These are phyloP conservation scores for Coemansia biformis DNA, from an alignment of 192 early-diverging fungal genomes.

Conservation along the genomic window DNA sequence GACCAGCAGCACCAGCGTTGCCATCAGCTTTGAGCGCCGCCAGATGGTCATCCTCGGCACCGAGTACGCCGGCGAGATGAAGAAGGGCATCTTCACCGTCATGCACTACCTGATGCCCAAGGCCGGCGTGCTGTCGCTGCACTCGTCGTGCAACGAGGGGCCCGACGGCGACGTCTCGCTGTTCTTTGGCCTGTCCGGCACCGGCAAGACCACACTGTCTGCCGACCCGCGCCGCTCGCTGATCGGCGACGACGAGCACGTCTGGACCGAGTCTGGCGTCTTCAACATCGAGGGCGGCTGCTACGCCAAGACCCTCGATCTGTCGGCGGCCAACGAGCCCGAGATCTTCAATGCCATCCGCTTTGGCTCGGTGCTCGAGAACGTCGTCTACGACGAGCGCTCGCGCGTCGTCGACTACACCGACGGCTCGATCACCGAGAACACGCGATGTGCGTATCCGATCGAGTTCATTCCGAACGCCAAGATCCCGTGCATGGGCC, in stretches of 20 bases:
- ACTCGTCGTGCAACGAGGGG: slow-evolving; percentile 92
- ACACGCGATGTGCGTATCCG: slow-evolving; percentile 95
- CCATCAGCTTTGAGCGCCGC: slow-evolving; percentile 84
- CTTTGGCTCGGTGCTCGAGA: slow-evolving; percentile 90
- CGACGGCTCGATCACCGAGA: slow-evolving; percentile 80
- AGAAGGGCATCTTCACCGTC: slow-evolving; percentile 98
- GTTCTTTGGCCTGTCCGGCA: slow-evolving; percentile 98
- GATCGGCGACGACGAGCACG: slow-evolving; percentile 99
- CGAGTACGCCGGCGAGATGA: slow-evolving; percentile 99
- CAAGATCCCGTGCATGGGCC: slow-evolving; percentile 85
- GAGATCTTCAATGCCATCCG: slow-evolving; percentile 97
- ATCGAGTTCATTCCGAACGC: slow-evolving; percentile 94
- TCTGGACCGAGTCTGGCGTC: slow-evolving; percentile 93
- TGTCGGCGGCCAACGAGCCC: slow-evolving; percentile 95
- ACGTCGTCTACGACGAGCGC: slow-evolving; percentile 77
- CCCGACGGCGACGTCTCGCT: slow-evolving; percentile 84
- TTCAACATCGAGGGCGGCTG: slow-evolving; percentile 99
- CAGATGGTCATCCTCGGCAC: slow-evolving; percentile 99
- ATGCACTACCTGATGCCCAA: slow-evolving; percentile 99
- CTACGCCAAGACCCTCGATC: slow-evolving; percentile 96
- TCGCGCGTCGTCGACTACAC: slow-evolving; percentile 76
- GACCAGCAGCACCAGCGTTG: slow-evolving; percentile 89
- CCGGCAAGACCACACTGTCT: slow-evolving; percentile 96
- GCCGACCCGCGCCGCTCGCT: slow-evolving; percentile 88
- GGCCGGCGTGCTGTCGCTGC: slow-evolving; percentile 52